Percentiles rank a stretch among this genome's conserved stretches.
These are phyloP conservation scores for Microascus cirrosus DNA, from an alignment of 2,329 filamentous ascomycete genomes.

Conservation along the genomic window DNA sequence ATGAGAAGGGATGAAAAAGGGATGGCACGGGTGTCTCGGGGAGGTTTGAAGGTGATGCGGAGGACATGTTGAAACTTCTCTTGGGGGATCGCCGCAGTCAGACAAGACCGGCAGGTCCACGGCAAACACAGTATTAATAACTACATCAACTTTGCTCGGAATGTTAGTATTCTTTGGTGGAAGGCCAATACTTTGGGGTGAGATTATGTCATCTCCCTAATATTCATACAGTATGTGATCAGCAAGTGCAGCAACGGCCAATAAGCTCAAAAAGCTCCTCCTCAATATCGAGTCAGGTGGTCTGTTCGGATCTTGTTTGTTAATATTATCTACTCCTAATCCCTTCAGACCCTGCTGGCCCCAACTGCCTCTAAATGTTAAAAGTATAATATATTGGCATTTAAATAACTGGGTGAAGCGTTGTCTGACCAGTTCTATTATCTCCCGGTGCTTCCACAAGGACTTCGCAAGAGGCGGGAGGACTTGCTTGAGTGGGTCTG, in stretches of 20 bases:
- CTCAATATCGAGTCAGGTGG: not conserved
- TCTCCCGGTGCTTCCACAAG: too few relatives aligned
- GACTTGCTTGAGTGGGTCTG: not conserved
- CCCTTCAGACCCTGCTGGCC: too few relatives aligned
- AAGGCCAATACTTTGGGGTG: not conserved
- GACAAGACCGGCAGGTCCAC: not conserved
- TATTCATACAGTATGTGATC: not conserved
- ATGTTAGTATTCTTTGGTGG: not conserved
- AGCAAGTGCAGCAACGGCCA: not conserved
- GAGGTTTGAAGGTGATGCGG: conserved; percentile 3
- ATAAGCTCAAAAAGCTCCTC: not conserved
- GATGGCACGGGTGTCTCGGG: conserved; percentile 1
- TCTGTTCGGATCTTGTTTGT: not conserved
- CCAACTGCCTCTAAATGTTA: too few relatives aligned
- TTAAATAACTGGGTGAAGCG: too few relatives aligned
- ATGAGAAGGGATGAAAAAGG: conserved; percentile 3
- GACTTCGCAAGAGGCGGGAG: too few relatives aligned
- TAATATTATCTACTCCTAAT: too few relatives aligned
- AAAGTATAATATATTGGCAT: too few relatives aligned
- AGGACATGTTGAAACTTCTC: conserved; percentile 5
- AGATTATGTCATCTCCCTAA: not conserved
- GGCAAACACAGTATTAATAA: not conserved
- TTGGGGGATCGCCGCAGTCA: conserved; percentile 9
- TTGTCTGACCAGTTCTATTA: too few relatives aligned
- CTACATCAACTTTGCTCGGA: not conserved